phyloP scores from a whole-genome alignment of 1,284 basidiomycete genomes.

The Afroboletus lepidellus region DNA sequence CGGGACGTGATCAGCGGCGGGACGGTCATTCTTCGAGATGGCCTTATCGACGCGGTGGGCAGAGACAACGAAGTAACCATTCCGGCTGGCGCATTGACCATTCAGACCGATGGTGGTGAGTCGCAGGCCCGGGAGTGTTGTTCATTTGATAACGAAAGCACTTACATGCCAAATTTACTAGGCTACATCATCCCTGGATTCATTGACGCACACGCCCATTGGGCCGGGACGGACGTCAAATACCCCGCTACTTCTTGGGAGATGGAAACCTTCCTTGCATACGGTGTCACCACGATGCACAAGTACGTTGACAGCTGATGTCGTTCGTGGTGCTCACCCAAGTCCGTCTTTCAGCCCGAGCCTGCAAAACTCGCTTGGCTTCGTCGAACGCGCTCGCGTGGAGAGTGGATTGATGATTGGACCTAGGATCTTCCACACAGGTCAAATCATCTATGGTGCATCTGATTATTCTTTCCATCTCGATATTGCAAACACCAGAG shows the following conservation, averaged over 20 bases:
- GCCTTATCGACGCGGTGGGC: conserved; percentile 54
- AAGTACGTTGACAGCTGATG: conserved; percentile 46
- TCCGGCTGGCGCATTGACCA: conserved; percentile 46
- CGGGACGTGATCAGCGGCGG: conserved; percentile 52
- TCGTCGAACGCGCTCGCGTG: conserved; percentile 61
- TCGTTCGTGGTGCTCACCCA: not conserved
- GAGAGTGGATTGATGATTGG: conserved; percentile 67
- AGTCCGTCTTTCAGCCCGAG: conserved; percentile 50
- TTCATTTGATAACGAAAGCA: not conserved
- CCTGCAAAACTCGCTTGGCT: conserved; percentile 56
- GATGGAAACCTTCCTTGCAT: conserved; percentile 69
- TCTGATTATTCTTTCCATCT: conserved; percentile 52
- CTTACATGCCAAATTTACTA: conserved; percentile 26
- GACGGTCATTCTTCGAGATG: conserved; percentile 50
- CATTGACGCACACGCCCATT: conserved; percentile 74
- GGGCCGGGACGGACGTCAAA: conserved; percentile 50
- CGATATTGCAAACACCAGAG: conserved; percentile 57
- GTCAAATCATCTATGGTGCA: conserved; percentile 65
- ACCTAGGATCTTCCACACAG: conserved; percentile 68
- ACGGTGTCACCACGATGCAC: conserved; percentile 75
- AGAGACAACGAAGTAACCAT: conserved; percentile 35
- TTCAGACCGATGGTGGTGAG: conserved; percentile 63
- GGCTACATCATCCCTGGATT: conserved; percentile 68
- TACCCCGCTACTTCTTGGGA: conserved; percentile 71
- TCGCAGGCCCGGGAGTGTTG: conserved; percentile 5